phyloP scores from a whole-genome alignment of 2,329 filamentous ascomycete species.

The Aspergillus chevalieri region DNA sequence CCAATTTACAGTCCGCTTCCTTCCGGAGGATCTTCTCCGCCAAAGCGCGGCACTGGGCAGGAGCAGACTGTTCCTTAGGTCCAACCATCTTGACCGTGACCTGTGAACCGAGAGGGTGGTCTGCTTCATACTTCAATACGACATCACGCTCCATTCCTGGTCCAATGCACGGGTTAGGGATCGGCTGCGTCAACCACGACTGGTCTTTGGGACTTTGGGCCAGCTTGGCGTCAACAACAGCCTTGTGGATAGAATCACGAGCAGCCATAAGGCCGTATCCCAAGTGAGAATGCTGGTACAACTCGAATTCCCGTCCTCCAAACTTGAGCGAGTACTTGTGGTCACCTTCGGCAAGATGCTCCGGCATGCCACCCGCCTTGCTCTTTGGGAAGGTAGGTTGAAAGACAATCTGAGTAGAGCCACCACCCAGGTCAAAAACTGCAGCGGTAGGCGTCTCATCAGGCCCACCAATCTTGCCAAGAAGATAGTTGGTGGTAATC shows the following conservation, averaged over 20 bases:
- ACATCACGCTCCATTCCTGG: constrained; percentile 71
- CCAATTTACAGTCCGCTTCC: constrained; percentile 70
- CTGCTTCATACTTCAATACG: constrained; percentile 62
- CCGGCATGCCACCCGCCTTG: constrained; percentile 70
- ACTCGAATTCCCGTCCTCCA: constrained; percentile 79
- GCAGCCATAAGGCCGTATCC: constrained; percentile 96
- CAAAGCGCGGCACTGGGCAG: constrained; percentile 82
- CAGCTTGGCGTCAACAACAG: constrained; percentile 66
- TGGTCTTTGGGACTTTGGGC: constrained; percentile 55
- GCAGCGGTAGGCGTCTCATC: constrained; percentile 88
- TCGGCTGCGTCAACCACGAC: constrained; percentile 63
- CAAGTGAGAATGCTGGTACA: constrained; percentile 97
- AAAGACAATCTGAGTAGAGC: constrained; percentile 97
- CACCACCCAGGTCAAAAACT: constrained; percentile 91
- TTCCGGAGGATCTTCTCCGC: constrained; percentile 90
- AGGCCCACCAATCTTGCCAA: constrained; percentile 92
- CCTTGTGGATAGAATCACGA: constrained; percentile 74
- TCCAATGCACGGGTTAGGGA: constrained; percentile 79
- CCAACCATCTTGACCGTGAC: constrained; percentile 82
- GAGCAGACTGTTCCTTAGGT: constrained; percentile 60
- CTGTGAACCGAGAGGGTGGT: constrained; percentile 59
- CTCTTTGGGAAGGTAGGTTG: constrained; percentile 82
- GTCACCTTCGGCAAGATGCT: constrained; percentile 78
- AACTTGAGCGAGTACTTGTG: constrained; percentile 94
- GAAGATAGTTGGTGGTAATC: constrained; percentile 98